Base-by-base conservation (phyloP, 2,329 filamentous ascomycete genomes). In the Aspergillus fructus region DNA sequence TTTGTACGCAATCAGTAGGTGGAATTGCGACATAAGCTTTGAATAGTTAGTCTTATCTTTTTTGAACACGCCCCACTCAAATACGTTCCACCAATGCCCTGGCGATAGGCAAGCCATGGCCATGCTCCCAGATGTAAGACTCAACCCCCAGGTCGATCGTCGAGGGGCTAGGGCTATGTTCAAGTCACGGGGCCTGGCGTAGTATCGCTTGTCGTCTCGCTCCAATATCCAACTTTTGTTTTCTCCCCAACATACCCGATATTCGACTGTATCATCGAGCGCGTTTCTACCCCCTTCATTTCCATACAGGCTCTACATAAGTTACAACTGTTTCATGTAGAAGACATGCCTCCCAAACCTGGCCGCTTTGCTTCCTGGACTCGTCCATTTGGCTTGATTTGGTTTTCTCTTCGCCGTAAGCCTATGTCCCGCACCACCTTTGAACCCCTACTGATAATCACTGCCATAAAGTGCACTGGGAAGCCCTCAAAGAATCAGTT, bases 341-440 rank as follows among this genome's bases (percentile, higher is more conserved):
- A 30, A 42, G 24, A 30, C 3, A 50, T 54, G 47, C 30, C 51
- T 24, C 56, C 58, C 9, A 48, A 57, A 56, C 30, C 30, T n/a
- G 34, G 50, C 43, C 62, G 58, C 11, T 46, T 62, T 49, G 37
- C 45, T 40, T 58, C 54, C 49, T 46, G 62, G 49, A 37, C 56
- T 7, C 62, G 62, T 59, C 52, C 46, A 54, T 64, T 19, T n/a
- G 45, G 51, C 19, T 8, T 64, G 59, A 58, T 64, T 21, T 62
- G 60, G 62, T 48, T 62, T 3, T 64, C 63, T 39, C 51, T 65
- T 15, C 54, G 53, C 37, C 15, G 58, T 59, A 59, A 30, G 52
- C 37, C 19, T 30, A 9, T 34, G 12, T 23, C 24, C 30, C n/a
- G 21, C 33, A 27, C 27, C 27, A 4, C 13, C 34, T 15, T 19